A percentile compares a stretch with the other conserved stretches of the same genome.
These are phyloP conservation scores for Angomonas deanei DNA, from an alignment of 208 protist species.

Conservation along the genomic window DNA sequence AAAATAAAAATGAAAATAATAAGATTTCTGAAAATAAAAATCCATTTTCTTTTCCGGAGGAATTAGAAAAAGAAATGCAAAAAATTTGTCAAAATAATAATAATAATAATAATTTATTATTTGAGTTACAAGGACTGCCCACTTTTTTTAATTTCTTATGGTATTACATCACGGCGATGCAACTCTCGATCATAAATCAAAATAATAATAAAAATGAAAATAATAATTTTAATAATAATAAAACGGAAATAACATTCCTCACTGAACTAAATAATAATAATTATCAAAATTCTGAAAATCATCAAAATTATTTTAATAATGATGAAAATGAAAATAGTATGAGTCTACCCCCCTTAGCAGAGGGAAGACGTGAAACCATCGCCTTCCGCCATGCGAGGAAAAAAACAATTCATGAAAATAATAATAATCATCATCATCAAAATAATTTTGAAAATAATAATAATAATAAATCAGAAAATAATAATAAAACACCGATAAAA, in stretches of 20 bases:
- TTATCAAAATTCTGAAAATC: background rate
- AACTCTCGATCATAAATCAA: no score
- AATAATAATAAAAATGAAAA: background rate
- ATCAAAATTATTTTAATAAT: background rate
- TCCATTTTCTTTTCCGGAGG: no score
- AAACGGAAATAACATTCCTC: background rate
- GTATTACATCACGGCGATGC: no score
- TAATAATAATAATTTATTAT: no score
- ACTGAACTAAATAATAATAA: background rate
- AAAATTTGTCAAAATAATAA: no score
- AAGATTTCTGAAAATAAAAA: no score
- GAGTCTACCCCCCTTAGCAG: background rate
- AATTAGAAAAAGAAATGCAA: no score
- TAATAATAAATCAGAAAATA: background rate
- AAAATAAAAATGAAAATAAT: no score
- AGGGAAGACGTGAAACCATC: background rate
- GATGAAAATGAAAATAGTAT: background rate
- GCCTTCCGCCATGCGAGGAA: background rate
- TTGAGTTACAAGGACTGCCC: no score
- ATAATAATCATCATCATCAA: background rate
- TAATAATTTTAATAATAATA: constrained; percentile 1
- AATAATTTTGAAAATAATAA: background rate
- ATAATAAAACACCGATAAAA: background rate
- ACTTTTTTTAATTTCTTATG: no score
- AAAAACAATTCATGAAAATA: background rate